Evolutionary conservation across 1,284 basidiomycete genomes (phyloP).

Genomic region (Porogramme epimiltina): DNA sequence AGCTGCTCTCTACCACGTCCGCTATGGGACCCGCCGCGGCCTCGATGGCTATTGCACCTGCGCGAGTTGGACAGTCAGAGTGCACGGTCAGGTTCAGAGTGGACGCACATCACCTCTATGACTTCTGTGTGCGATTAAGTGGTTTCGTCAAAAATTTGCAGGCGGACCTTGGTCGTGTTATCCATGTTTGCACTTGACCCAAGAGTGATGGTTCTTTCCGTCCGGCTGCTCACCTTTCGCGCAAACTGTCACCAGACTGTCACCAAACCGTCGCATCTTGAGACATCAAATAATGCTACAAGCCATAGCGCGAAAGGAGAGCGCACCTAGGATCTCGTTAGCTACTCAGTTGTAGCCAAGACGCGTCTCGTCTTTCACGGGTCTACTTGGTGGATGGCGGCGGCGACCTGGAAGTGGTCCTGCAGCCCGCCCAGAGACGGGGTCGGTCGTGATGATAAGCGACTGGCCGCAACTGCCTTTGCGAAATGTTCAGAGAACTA

Average conservation of each 20-base stretch:
- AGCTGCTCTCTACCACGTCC: slow-evolving; percentile 11
- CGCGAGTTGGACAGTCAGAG: no score
- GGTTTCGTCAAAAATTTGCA: slow-evolving; percentile 15
- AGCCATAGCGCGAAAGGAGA: no score
- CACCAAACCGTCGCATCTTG: no score
- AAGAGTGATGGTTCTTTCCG: slow-evolving; percentile 1
- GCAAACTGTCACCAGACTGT: no score
- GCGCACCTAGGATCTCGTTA: no score
- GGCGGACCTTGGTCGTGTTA: slow-evolving; percentile 12
- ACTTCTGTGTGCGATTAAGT: slow-evolving; percentile 13
- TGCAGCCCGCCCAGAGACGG: slow-evolving; percentile 15
- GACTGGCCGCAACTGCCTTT: slow-evolving; percentile 14
- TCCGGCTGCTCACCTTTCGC: slow-evolving; percentile 3
- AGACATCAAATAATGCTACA: no score
- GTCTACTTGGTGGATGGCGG: slow-evolving; percentile 6
- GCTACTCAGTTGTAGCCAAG: no score
- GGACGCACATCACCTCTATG: no score
- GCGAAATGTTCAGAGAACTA: neutral
- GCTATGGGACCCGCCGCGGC: slow-evolving; percentile 9
- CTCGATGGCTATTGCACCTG: slow-evolving; percentile 3
- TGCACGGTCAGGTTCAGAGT: no score
- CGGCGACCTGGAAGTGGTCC: slow-evolving; percentile 21
- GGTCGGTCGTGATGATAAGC: slow-evolving; percentile 22
- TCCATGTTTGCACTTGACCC: slow-evolving; percentile 1
- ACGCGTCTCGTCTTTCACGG: slow-evolving; percentile 1